Conservation (phyloP, 306 rosid genomes). For the Cotoneaster glaucophyllus region DNA sequence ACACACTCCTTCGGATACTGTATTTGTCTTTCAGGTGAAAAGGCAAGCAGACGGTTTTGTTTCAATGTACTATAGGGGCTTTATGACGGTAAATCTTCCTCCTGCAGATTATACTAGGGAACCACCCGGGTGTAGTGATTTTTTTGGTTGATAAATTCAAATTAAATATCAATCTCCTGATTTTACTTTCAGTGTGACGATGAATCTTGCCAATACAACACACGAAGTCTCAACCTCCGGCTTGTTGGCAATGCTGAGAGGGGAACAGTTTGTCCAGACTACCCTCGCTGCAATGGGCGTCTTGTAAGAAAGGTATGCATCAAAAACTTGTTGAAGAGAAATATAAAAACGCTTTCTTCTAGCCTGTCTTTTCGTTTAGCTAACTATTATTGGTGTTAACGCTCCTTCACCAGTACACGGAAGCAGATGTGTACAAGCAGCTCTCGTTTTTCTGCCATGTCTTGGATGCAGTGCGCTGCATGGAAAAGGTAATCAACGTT, state of each 20-base stretch:
- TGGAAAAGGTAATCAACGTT: conserved; percentile 59
- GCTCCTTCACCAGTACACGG: conserved; percentile 58
- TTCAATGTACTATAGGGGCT: conserved; percentile 66
- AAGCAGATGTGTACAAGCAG: conserved; percentile 77
- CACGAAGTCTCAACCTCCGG: conserved; percentile 68
- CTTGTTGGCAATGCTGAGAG: conserved; percentile 83
- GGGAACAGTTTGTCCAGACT: conserved; percentile 90
- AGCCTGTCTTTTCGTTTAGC: not conserved
- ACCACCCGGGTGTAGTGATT: not conserved
- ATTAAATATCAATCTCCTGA: not conserved
- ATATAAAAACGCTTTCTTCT: not conserved
- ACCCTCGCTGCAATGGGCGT: conserved; percentile 82
- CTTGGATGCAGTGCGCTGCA: conserved; percentile 53
- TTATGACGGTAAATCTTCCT: conserved; percentile 51
- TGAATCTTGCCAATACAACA: conserved; percentile 75
- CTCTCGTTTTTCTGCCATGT: conserved; percentile 71
- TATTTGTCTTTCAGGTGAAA: conserved; percentile 53
- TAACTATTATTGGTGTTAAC: not conserved
- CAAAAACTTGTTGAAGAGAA: not conserved
- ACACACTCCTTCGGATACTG: conserved; percentile 5
- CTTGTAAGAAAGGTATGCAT: conserved; percentile 66
- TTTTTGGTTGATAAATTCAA: not conserved
- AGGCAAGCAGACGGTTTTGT: conserved; percentile 71
- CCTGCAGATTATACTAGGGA: not conserved
- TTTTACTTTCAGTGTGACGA: conserved; percentile 75